phyloP scores from a whole-genome alignment of 2,329 filamentous ascomycete species.

The Xylariales sp. region DNA sequence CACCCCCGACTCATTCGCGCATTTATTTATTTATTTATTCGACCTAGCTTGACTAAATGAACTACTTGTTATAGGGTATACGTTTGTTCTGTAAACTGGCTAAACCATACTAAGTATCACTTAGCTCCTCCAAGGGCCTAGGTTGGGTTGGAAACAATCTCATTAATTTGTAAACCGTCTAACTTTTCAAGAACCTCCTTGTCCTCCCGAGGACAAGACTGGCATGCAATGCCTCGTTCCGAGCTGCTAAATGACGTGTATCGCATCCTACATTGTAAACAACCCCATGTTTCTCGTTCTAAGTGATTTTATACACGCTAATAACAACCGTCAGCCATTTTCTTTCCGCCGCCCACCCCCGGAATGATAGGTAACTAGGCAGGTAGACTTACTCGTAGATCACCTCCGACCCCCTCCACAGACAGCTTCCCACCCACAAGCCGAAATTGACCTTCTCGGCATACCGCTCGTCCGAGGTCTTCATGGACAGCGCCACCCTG shows the following conservation, averaged over 20 bases:
- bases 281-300: neutral
- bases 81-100: neutral
- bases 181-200: neutral
- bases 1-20: neutral
- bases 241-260: neutral
- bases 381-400: constrained; percentile 46
- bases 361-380: neutral
- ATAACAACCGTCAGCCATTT: constrained; percentile 28
- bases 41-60: neutral
- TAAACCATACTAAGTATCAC: too few relatives aligned
- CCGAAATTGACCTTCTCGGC: constrained; percentile 46
- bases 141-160: neutral
- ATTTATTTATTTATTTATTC: neutral
- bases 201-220: neutral
- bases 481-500: constrained; percentile 48
- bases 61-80: neutral
- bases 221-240: neutral
- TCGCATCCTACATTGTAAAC: constrained; percentile 12
- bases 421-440: constrained; percentile 48
- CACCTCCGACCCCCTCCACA: constrained; percentile 47
- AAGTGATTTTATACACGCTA: constrained; percentile 45
- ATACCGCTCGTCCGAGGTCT: constrained; percentile 48
- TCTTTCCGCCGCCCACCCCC: too few relatives aligned
- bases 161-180: neutral
- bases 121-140: neutral